phyloP scores from a whole-genome alignment of 352 stramenopile species.

The Phytopythium boreale region DNA sequence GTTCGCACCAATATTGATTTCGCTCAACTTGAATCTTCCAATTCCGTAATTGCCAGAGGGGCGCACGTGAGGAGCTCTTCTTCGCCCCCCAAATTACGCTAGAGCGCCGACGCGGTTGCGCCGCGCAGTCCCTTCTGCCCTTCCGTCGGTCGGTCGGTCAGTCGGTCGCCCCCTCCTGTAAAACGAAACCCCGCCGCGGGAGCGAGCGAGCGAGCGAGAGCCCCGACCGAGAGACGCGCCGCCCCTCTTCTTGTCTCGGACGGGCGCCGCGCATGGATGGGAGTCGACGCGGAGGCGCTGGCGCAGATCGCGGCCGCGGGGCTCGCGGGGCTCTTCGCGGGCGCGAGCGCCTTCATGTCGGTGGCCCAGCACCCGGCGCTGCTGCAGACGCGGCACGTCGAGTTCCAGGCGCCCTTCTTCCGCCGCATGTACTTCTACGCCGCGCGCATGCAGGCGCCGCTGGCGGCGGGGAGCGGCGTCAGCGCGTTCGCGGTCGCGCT shows the following conservation, averaged over 20 bases:
- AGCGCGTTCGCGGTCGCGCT: conserved; percentile 45
- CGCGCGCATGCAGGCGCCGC: conserved; percentile 53
- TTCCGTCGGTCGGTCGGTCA: not conserved
- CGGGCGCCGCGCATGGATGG: conserved; percentile 19
- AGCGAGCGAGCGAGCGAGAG: not conserved
- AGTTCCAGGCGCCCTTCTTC: conserved; percentile 74
- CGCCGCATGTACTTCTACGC: conserved; percentile 78
- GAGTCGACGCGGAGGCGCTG: conserved; percentile 52
- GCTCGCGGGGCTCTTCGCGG: conserved; percentile 64
- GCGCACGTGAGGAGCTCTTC: not conserved
- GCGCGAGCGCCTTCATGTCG: conserved; percentile 64
- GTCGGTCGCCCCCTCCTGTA: not conserved
- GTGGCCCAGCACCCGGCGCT: conserved; percentile 72
- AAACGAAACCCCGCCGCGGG: not conserved
- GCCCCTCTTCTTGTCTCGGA: not conserved
- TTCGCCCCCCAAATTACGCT: too few relatives aligned
- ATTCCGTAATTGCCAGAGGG: too few relatives aligned
- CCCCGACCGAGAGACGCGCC: not conserved
- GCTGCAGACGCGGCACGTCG: conserved; percentile 46
- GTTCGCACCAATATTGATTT: not conserved
- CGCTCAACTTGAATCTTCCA: not conserved
- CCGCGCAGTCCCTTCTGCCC: not conserved
- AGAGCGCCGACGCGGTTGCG: too few relatives aligned
- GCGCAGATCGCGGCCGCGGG: conserved; percentile 57
- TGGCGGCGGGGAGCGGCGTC: conserved; percentile 51